Base-by-base conservation (phyloP, 176 grass and related monocot species). In the Aegilops bicornis region DNA sequence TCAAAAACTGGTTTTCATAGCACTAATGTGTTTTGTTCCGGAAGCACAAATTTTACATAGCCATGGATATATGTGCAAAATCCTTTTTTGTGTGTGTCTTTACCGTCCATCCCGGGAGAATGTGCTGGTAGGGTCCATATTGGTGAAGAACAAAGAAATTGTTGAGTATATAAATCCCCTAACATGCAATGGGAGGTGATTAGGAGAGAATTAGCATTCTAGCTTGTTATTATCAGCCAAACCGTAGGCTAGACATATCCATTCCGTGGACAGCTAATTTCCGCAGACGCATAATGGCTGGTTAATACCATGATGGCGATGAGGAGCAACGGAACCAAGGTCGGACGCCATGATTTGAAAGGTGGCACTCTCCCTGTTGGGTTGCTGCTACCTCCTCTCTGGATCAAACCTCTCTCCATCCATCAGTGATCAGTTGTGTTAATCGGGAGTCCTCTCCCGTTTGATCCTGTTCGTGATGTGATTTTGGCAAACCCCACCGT, bases 281-380 rank as follows among this genome's bases (percentile, higher is more conserved):
- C 79, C 73, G 79, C 64, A 56, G 24, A 73, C 13, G 16, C 24
- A 19, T 39, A 43, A 78, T 79, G 64, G 64, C 32, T 27, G 6
- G 16, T 8, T 24, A 67, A 23, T 75, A 48, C 3, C 42, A 74
- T 61, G 77, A 89, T 60, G 48, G 33, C 9, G 77, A 85, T 45
- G 54, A 73, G 52, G 24, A 76, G 82, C 56, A 24, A 73, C 66
- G 22, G 58, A 83, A 79, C 74, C 84, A 87, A 79, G 73, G 66
- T 9, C 72, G 84, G 89, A 87, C 23, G 73, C 84, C 79, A 87
- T 79, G 84, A 90, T 89, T 86, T 77, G 84, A 90, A 30, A 86
- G 68, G 87, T 66, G 27, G 29, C 83, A 81, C 79, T 63, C 58
- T 32, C 58, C 58, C 40, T 10, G 10, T 43, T 43, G 40, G 10